These are phyloP conservation scores for Suhomyces choctaworum DNA, from an alignment of 1,139 yeast species.

Conservation along the genomic window DNA sequence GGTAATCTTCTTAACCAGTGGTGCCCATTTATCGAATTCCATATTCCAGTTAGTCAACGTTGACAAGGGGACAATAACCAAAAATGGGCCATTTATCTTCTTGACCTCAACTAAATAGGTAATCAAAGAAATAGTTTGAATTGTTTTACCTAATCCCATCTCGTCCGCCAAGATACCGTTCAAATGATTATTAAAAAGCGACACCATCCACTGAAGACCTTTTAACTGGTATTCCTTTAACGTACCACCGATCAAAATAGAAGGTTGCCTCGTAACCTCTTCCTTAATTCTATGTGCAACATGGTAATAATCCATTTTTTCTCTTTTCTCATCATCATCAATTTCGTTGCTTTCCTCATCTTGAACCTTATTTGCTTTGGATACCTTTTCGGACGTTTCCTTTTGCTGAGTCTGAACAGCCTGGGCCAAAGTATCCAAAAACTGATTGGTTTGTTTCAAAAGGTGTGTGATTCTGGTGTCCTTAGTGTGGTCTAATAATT, in stretches of 20 bases:
- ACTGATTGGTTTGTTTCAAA: conserved; percentile 72
- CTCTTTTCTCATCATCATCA: conserved; percentile 50
- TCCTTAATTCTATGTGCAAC: conserved; percentile 78
- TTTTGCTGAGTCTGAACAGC: conserved; percentile 76
- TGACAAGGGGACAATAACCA: conserved; percentile 81
- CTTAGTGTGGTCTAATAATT: conserved; percentile 76
- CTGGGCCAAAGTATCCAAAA: conserved; percentile 72
- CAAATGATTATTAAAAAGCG: conserved; percentile 85
- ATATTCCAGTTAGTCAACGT: conserved; percentile 83
- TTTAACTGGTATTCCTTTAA: conserved; percentile 91
- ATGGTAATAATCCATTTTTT: conserved; percentile 71
- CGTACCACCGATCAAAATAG: conserved; percentile 77
- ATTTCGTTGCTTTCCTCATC: conserved; percentile 29
- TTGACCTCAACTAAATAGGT: conserved; percentile 73
- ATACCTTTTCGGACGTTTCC: conserved; percentile 26
- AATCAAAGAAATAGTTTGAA: conserved; percentile 76
- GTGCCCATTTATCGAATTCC: conserved; percentile 90
- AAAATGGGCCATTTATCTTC: conserved; percentile 65
- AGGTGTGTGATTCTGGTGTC: conserved; percentile 82
- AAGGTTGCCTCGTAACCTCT: conserved; percentile 63
- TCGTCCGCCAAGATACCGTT: conserved; percentile 96
- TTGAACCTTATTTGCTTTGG: conserved; percentile 11
- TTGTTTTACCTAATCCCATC: conserved; percentile 90
- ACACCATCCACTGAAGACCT: conserved; percentile 98
- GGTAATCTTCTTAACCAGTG: conserved; percentile 62